phyloP scores from a whole-genome alignment of 768 basidiomycete species.

The Rhodotorula sphaerocarpa region DNA sequence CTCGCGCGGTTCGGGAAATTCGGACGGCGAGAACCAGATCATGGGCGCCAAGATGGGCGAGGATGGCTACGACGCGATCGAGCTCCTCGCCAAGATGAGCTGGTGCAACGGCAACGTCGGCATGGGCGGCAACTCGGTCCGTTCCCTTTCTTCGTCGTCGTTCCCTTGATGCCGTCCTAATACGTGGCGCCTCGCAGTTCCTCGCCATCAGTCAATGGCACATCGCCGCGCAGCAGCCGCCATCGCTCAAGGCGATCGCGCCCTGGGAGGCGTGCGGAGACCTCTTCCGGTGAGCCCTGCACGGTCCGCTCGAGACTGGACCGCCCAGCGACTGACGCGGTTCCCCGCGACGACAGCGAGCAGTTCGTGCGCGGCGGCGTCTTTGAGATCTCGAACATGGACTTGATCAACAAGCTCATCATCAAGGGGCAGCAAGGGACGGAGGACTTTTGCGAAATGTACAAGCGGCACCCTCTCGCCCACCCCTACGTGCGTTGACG shows the following conservation, averaged over 20 bases:
- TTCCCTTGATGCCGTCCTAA: not conserved
- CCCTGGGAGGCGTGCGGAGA: constrained; percentile 37
- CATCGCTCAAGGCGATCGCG: constrained; percentile 36
- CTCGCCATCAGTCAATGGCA: constrained; percentile 33
- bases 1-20: constrained; percentile 16
- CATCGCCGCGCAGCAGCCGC: constrained; percentile 32
- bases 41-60: constrained; percentile 16
- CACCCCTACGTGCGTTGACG: constrained; percentile 3
- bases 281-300: constrained; percentile 1
- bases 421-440: constrained; percentile 25
- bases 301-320: not conserved
- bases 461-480: not conserved
- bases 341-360: constrained; percentile 23
- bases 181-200: constrained; percentile 1
- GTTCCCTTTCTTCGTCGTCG: not conserved
- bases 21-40: constrained; percentile 26
- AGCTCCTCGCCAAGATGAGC: constrained; percentile 19
- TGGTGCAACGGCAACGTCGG: constrained; percentile 37
- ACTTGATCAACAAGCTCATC: constrained; percentile 30
- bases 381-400: constrained; percentile 29
- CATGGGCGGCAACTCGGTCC: constrained; percentile 26
- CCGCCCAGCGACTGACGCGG: too few relatives aligned
- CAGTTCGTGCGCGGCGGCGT: constrained; percentile 30
- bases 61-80: constrained; percentile 33
- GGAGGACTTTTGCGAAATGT: constrained; percentile 32